These are phyloP conservation scores for Apiotrichum domesticum DNA, from an alignment of 1,284 basidiomycete species.

Conservation along the genomic window DNA sequence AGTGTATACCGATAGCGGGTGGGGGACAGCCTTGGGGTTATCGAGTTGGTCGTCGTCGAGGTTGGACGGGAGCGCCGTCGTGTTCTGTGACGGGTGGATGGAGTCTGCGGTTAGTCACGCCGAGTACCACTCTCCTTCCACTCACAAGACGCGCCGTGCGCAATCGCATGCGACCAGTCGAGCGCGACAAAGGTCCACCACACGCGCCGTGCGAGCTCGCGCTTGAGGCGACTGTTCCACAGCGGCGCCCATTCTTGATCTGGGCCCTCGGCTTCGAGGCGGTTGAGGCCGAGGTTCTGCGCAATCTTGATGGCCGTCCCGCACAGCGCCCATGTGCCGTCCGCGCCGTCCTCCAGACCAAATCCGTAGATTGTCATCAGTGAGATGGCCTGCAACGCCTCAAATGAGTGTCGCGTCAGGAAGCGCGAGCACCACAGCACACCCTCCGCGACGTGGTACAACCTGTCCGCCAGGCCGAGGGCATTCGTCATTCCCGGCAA, in stretches of 20 bases:
- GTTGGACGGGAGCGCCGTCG: constrained; percentile 18
- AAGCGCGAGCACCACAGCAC: constrained; percentile 19
- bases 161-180: constrained; percentile 22
- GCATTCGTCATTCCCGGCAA: constrained; percentile 8
- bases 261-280: constrained; percentile 17
- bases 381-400: constrained; percentile 18
- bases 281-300: constrained; percentile 23
- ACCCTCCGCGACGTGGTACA: constrained; percentile 17
- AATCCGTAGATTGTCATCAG: constrained; percentile 19
- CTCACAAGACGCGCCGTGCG: constrained; percentile 17
- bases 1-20: constrained; percentile 11
- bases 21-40: constrained; percentile 3
- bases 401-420: constrained; percentile 16
- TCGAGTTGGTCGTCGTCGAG: constrained; percentile 19
- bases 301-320: constrained; percentile 24
- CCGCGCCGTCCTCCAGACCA: constrained; percentile 13
- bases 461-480: constrained; percentile 7
- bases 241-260: constrained; percentile 14
- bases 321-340: constrained; percentile 16
- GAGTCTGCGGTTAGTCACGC: constrained; percentile 6
- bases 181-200: constrained; percentile 26
- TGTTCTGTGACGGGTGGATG: constrained; percentile 23
- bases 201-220: constrained; percentile 20
- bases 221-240: constrained; percentile 12
- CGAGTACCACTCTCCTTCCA: background rate